These are phyloP conservation scores for Aureobasidium subglaciale DNA, from an alignment of 2,329 filamentous ascomycete species.

Conservation along the genomic window DNA sequence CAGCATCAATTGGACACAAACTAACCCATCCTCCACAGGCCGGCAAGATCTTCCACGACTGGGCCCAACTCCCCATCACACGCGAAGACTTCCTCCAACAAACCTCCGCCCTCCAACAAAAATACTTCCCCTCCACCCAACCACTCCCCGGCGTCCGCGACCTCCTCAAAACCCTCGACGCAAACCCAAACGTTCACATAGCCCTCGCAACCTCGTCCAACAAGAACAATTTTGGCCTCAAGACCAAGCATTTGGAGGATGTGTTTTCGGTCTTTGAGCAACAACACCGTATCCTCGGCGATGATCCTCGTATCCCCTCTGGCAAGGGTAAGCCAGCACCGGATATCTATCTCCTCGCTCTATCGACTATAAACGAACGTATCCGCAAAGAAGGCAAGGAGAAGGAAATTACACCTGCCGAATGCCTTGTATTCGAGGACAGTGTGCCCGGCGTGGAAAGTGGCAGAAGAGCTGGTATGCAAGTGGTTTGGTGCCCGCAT, in stretches of 20 bases:
- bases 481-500: constrained; percentile 88
- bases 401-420: constrained; percentile 63
- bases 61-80: constrained; percentile 78
- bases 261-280: constrained; percentile 56
- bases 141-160: constrained; percentile 71
- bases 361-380: constrained; percentile 75
- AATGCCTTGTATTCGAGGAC: constrained; percentile 96
- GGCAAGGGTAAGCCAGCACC: constrained; percentile 91
- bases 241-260: constrained; percentile 53
- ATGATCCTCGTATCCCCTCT: constrained; percentile 67
- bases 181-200: constrained; percentile 60
- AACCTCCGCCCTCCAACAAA: constrained; percentile 56
- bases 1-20: neutral
- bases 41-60: constrained; percentile 61
- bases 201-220: constrained; percentile 81
- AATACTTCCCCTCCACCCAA: constrained; percentile 66
- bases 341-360: constrained; percentile 85
- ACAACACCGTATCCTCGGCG: constrained; percentile 72
- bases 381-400: constrained; percentile 53
- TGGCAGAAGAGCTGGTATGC: constrained; percentile 85
- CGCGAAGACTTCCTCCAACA: constrained; percentile 58
- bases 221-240: constrained; percentile 64
- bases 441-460: constrained; percentile 88
- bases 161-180: constrained; percentile 56
- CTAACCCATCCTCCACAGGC: constrained; percentile 35